Evolutionary conservation across 768 basidiomycete genomes (phyloP).

Genomic region (Mycena belliarum): DNA sequence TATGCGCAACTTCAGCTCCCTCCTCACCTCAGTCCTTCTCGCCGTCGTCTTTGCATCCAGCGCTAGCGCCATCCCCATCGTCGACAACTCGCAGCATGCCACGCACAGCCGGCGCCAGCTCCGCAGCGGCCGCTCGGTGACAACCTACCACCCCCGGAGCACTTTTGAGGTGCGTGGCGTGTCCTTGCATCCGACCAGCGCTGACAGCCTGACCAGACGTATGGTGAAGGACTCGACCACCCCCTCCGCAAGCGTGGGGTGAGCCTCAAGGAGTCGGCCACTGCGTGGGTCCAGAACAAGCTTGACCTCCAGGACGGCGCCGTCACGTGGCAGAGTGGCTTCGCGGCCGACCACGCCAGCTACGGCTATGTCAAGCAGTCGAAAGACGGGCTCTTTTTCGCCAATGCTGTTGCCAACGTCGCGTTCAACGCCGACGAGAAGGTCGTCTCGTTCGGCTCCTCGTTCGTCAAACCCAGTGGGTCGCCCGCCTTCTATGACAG

Average conservation of each 20-base stretch:
- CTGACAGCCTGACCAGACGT: slow-evolving; percentile 24
- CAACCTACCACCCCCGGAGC: neutral
- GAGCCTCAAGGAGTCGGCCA: slow-evolving; percentile 26
- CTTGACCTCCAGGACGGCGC: slow-evolving; percentile 25
- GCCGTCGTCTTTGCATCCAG: neutral
- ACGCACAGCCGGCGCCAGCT: neutral
- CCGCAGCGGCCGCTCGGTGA: neutral
- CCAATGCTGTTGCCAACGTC: neutral
- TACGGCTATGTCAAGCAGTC: slow-evolving; percentile 31
- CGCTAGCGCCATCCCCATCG: neutral
- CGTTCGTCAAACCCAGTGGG: neutral
- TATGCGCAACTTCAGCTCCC: neutral
- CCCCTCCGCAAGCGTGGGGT: slow-evolving; percentile 29
- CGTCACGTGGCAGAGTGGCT: slow-evolving; percentile 31
- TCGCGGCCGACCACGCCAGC: slow-evolving; percentile 26
- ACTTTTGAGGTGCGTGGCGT: neutral
- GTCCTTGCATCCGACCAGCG: too few species aligned
- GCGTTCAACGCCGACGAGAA: neutral
- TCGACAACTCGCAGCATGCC: neutral
- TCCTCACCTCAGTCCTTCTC: neutral
- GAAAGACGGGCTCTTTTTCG: neutral
- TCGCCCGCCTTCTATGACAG: neutral
- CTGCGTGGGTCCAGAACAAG: slow-evolving; percentile 27
- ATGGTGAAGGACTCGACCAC: slow-evolving; percentile 32
- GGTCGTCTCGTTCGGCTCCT: neutral